Percentiles rank a stretch among this genome's conserved stretches.
phyloP scores from a whole-genome alignment of 345 rosid species.

The Corymbia maculata region DNA sequence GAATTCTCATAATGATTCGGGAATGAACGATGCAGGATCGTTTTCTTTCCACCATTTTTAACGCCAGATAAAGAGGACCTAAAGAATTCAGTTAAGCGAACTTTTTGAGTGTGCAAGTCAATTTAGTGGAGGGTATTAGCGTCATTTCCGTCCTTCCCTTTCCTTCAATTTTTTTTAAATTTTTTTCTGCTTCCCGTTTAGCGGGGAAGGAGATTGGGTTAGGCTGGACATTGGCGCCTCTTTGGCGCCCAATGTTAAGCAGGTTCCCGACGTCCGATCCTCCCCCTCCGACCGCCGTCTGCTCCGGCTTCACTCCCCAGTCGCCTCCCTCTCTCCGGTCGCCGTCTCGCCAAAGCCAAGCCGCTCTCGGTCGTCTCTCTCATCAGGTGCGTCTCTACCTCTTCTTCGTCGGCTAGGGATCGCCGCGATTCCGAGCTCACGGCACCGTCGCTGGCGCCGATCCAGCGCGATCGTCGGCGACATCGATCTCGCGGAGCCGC shows the following conservation, averaged over 20 bases:
- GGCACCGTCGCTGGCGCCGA: not conserved
- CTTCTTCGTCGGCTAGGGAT: not conserved
- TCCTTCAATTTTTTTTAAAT: not conserved
- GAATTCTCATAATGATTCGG: fast-evolving
- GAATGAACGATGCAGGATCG: too few species aligned
- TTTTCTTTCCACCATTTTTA: too few species aligned
- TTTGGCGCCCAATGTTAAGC: not conserved
- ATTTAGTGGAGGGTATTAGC: not conserved
- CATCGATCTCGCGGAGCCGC: not conserved
- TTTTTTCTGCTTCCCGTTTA: not conserved
- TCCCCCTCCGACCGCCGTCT: not conserved
- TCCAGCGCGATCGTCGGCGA: not conserved
- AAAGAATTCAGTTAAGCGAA: not conserved
- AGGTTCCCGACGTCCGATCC: not conserved
- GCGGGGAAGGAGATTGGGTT: not conserved
- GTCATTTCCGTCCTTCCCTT: not conserved
- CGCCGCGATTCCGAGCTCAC: not conserved
- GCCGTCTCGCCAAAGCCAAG: not conserved
- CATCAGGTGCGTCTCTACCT: not conserved
- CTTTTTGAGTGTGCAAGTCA: not conserved
- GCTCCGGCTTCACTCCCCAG: not conserved
- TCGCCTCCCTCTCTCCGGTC: too few species aligned
- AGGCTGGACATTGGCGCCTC: not conserved
- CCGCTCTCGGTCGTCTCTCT: not conserved
- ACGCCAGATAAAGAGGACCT: not conserved